Conservation (phyloP, 2,329 filamentous ascomycete genomes). For the Aureobasidium sp. region DNA sequence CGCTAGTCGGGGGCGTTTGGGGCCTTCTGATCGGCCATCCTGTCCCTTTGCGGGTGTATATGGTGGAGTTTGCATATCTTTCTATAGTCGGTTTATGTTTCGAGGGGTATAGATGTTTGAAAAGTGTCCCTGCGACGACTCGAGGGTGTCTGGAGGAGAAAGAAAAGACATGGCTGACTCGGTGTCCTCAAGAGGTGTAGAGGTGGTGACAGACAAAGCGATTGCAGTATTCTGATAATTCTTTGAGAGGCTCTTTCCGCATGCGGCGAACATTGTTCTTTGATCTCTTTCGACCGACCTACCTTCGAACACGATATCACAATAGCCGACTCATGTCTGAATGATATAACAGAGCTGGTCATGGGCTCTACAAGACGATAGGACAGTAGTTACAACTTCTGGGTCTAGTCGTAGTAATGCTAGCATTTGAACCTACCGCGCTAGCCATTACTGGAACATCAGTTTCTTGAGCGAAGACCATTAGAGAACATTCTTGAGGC, state of each 20-base stretch:
- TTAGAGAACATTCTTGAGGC: too few species aligned
- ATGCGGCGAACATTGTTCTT: not conserved
- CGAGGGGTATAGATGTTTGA: not conserved
- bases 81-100: not conserved
- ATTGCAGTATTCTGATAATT: not conserved
- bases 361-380: not conserved
- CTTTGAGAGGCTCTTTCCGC: not conserved
- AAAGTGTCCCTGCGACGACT: not conserved
- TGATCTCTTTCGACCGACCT: not conserved
- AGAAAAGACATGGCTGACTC: not conserved
- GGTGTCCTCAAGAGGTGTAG: not conserved
- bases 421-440: not conserved
- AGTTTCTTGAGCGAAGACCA: not conserved
- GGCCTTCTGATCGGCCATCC: not conserved
- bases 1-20: not conserved
- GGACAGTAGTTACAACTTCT: not conserved
- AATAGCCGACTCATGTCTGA: too few species aligned
- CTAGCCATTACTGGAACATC: too few species aligned
- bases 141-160: not conserved
- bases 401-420: not conserved
- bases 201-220: not conserved
- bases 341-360: not conserved
- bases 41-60: not conserved
- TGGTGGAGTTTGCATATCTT: not conserved
- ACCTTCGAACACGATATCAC: not conserved